Base-by-base conservation (phyloP, 2,329 filamentous ascomycete species). In the Diaporthe eres region DNA sequence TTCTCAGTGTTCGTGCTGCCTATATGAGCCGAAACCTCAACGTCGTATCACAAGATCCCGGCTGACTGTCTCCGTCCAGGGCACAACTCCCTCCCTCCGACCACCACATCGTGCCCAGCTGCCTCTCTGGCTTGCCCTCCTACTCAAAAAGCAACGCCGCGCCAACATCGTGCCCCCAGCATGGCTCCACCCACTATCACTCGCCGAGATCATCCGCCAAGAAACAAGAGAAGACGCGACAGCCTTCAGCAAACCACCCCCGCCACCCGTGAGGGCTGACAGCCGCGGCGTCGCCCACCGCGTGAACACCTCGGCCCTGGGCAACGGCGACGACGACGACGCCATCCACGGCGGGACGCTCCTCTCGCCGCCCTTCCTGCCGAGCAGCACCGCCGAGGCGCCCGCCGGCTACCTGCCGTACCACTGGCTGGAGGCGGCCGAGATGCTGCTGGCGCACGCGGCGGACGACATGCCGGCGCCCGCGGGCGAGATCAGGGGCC, bases 391-490 rank as follows among this genome's bases (percentile, higher is more conserved):
- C 0, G 91, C 93, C 28, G 87, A 91, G 63, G 91, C 93, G 1
- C 91, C 93, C 12, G 86, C 92, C 0, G 91, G 92, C 55, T 91
- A 92, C 19, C 87, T 99, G 44, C 97, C 97, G 0, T 98, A 98
- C 82, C 96, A 98, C 86, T 99, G 96, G 96, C 90, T 98, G 57
- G 97, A 98, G 85, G 86, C 98, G 12, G 93, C 94, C 25, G 95
- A 98, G 84, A 92, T 97, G 82, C 87, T 99, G 61, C 90, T 99
- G 2, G 94, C 96, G 63, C 93, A 95, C 74, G 96, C 96, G 5
- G 89, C 91, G 37, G 96, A 98, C 83, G 96, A 98, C 83, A 90
- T 98, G 68, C 89, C 81, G 80, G 91, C 49, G 88, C 77, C 93
- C 0, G 89, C 94, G 2, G 93, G 95, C 78, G 91, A 92, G 78